phyloP scores from a whole-genome alignment of 1,284 basidiomycete genomes.

The Wallemia mellicola region DNA sequence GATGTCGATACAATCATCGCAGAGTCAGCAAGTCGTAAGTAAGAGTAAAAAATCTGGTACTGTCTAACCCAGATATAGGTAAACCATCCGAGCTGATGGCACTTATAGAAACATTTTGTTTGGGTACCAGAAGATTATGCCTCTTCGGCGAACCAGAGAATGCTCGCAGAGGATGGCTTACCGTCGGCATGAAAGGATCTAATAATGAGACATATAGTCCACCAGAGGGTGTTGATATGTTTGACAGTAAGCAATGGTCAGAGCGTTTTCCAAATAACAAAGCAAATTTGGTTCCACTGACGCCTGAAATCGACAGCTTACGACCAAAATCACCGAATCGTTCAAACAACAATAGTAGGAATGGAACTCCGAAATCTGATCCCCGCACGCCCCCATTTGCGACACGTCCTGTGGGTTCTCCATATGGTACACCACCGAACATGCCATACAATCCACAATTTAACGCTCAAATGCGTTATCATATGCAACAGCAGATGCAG shows the following conservation, averaged over 20 bases:
- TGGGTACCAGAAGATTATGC: slow-evolving; percentile 69
- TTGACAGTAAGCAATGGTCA: slow-evolving; percentile 9
- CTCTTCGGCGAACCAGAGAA: slow-evolving; percentile 47
- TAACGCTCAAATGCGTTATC: neutral
- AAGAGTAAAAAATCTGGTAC: neutral
- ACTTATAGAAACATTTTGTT: slow-evolving; percentile 89
- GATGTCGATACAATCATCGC: slow-evolving; percentile 78
- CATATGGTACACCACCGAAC: neutral
- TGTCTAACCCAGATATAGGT: slow-evolving; percentile 10
- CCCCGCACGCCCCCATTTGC: neutral
- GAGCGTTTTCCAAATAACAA: slow-evolving; percentile 21
- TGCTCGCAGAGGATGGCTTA: slow-evolving; percentile 72
- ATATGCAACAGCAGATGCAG: neutral
- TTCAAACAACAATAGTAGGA: neutral
- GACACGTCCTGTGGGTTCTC: too few species aligned
- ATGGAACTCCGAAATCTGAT: neutral
- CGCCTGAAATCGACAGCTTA: slow-evolving; percentile 43
- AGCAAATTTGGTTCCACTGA: slow-evolving; percentile 28
- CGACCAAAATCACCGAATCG: slow-evolving; percentile 57
- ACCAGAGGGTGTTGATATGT: slow-evolving; percentile 17
- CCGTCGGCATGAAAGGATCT: slow-evolving; percentile 25
- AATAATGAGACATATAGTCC: slow-evolving; percentile 4
- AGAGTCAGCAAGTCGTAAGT: neutral
- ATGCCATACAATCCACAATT: neutral
- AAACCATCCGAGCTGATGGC: slow-evolving; percentile 89